Evolutionary conservation across 108 stramenopile species (phyloP).

Genomic region (Nitzschia sp.): DNA sequence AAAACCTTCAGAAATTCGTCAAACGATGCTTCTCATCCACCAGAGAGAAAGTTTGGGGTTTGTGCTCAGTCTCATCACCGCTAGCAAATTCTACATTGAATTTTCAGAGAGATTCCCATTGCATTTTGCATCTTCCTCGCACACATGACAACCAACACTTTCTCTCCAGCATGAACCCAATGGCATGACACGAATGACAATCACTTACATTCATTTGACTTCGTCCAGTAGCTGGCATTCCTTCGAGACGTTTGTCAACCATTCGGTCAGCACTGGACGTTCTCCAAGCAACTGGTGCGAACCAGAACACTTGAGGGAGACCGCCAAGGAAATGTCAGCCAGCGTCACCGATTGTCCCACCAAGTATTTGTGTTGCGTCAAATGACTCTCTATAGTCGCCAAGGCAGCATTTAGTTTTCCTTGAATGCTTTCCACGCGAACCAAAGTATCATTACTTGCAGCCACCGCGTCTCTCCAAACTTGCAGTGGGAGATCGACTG

Average conservation of each 20-base stretch:
- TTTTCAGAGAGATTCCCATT: constrained; percentile 71
- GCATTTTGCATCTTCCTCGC: constrained; percentile 59
- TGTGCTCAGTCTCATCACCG: constrained; percentile 45
- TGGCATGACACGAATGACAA: too few relatives aligned
- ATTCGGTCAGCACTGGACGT: constrained; percentile 37
- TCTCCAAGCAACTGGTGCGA: background rate
- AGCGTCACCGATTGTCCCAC: constrained; percentile 26
- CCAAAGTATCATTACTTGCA: too few relatives aligned
- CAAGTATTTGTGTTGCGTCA: constrained; percentile 23
- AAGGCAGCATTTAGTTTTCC: constrained; percentile 7
- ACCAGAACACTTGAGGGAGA: background rate
- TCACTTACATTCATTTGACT: too few relatives aligned
- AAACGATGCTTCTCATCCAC: too few relatives aligned
- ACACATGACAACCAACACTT: constrained; percentile 19
- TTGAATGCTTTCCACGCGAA: background rate
- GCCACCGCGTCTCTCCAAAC: background rate
- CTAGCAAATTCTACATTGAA: constrained; percentile 33
- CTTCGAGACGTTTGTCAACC: constrained; percentile 67
- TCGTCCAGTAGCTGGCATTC: constrained; percentile 74
- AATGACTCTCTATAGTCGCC: constrained; percentile 19
- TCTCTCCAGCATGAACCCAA: too few relatives aligned
- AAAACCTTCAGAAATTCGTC: too few relatives aligned
- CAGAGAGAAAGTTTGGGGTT: too few relatives aligned
- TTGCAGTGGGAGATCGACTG: constrained; percentile 35
- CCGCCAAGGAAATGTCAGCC: constrained; percentile 37